These are phyloP conservation scores for Pleurotus salmoneostramineus DNA, from an alignment of 768 basidiomycete species.

Conservation along the genomic window DNA sequence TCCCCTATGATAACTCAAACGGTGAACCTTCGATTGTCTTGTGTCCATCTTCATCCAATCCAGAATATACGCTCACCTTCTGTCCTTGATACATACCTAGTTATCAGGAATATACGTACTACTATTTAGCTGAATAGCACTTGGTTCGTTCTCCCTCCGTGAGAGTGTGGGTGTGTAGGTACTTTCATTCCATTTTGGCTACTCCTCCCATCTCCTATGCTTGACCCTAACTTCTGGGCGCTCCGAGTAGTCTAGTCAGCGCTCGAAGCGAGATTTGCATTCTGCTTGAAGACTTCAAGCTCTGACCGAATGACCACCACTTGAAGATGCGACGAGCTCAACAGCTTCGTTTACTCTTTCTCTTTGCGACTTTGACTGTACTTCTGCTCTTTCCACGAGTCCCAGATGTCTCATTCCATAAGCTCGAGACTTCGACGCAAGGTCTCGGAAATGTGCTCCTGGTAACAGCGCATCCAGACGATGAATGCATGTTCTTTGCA, in stretches of 20 bases:
- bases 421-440: not conserved
- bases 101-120: too few species aligned
- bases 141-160: too few species aligned
- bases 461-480: slow-evolving; percentile 91
- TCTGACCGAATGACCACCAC: not conserved
- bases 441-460: slow-evolving; percentile 33
- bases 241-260: too few species aligned
- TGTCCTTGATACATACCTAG: not conserved
- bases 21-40: not conserved
- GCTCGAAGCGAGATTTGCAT: too few species aligned
- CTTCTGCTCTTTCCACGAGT: not conserved
- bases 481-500: slow-evolving; percentile 92
- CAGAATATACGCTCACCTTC: not conserved
- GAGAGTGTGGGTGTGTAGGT: too few species aligned
- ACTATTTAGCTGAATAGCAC: too few species aligned
- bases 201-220: too few species aligned
- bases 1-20: not conserved
- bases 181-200: too few species aligned
- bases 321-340: not conserved
- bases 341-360: not conserved
- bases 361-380: not conserved
- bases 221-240: too few species aligned
- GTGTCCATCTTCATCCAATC: not conserved
- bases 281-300: too few species aligned
- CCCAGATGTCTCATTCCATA: not conserved